phyloP scores from a whole-genome alignment of 2,329 filamentous ascomycete genomes.

The Trichoderma atroviride region DNA sequence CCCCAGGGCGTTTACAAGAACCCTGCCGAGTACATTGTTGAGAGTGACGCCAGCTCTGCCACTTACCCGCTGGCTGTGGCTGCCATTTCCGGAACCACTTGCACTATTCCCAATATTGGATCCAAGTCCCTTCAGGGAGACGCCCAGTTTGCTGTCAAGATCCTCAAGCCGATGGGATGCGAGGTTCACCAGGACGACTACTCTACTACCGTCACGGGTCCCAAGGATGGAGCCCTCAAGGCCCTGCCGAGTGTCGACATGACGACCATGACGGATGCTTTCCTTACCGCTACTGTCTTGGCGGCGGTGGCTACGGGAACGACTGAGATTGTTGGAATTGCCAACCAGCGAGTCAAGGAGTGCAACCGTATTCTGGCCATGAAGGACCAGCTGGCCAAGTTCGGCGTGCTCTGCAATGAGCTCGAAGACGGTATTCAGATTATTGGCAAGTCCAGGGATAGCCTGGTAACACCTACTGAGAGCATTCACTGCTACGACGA shows the following conservation, averaged over 20 bases:
- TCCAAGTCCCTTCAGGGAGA: slow-evolving; percentile 91
- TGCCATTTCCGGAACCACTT: slow-evolving; percentile 92
- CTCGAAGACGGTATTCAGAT: slow-evolving; percentile 92
- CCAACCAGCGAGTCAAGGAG: slow-evolving; percentile 97
- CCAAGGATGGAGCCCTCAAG: slow-evolving; percentile 70
- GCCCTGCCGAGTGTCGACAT: slow-evolving; percentile 86
- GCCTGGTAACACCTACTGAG: slow-evolving; percentile 58
- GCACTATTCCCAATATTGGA: slow-evolving; percentile 95
- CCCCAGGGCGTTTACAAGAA: slow-evolving; percentile 83
- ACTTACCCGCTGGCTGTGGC: slow-evolving; percentile 94
- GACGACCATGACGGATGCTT: slow-evolving; percentile 99
- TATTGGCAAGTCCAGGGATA: slow-evolving; percentile 52
- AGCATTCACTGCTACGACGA: slow-evolving; percentile 94
- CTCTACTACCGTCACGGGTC: slow-evolving; percentile 92
- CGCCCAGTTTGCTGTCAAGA: slow-evolving; percentile 88
- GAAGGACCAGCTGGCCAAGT: slow-evolving; percentile 92
- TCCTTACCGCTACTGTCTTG: slow-evolving; percentile 90
- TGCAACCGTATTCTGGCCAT: slow-evolving; percentile 96
- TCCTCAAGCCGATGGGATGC: slow-evolving; percentile 92
- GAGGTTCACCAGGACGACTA: slow-evolving; percentile 78
- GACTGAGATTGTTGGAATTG: slow-evolving; percentile 90
- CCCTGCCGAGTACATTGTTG: slow-evolving; percentile 82
- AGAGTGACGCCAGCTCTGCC: slow-evolving; percentile 96
- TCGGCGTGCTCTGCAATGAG: slow-evolving; percentile 82
- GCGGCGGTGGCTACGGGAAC: slow-evolving; percentile 83